These are phyloP conservation scores for Metarhizium rileyi DNA, from an alignment of 2,329 filamentous ascomycete genomes.

Conservation along the genomic window DNA sequence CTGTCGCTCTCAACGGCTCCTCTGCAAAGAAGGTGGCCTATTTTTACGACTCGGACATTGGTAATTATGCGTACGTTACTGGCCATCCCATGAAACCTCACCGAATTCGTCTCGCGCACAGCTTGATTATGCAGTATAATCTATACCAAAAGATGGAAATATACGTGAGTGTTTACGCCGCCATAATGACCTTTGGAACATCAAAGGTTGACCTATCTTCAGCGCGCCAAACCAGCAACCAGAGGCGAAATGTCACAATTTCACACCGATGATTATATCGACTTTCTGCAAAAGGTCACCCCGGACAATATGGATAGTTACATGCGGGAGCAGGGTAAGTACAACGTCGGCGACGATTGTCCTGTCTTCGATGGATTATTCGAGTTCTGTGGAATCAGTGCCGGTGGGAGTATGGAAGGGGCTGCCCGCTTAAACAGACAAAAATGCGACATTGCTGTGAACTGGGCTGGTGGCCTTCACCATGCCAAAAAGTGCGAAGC, in stretches of 20 bases:
- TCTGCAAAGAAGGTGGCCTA: slow-evolving; percentile 80
- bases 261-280: slow-evolving; percentile 90
- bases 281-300: slow-evolving; percentile 89
- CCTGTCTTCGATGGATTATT: slow-evolving; percentile 97
- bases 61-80: slow-evolving; percentile 94
- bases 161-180: slow-evolving; percentile 56
- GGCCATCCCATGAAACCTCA: slow-evolving; percentile 99
- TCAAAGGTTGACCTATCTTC: slow-evolving; percentile 2
- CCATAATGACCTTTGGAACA: not conserved
- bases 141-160: slow-evolving; percentile 96
- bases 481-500: slow-evolving; percentile 97
- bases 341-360: slow-evolving; percentile 94
- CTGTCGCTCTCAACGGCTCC: slow-evolving; percentile 35
- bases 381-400: slow-evolving; percentile 90
- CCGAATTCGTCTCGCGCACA: slow-evolving; percentile 88
- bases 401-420: slow-evolving; percentile 87
- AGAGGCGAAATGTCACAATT: slow-evolving; percentile 88
- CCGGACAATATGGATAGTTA: slow-evolving; percentile 98
- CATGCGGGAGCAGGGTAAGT: slow-evolving; percentile 80
- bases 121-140: slow-evolving; percentile 91
- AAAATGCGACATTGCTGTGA: slow-evolving; percentile 94
- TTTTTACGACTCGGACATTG: slow-evolving; percentile 97
- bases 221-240: slow-evolving; percentile 80
- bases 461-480: slow-evolving; percentile 95
- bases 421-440: slow-evolving; percentile 81